A percentile compares a stretch with the other conserved stretches of the same genome.
Evolutionary conservation across 1,284 basidiomycete species (phyloP).

Genomic region (Naganishia albida): DNA sequence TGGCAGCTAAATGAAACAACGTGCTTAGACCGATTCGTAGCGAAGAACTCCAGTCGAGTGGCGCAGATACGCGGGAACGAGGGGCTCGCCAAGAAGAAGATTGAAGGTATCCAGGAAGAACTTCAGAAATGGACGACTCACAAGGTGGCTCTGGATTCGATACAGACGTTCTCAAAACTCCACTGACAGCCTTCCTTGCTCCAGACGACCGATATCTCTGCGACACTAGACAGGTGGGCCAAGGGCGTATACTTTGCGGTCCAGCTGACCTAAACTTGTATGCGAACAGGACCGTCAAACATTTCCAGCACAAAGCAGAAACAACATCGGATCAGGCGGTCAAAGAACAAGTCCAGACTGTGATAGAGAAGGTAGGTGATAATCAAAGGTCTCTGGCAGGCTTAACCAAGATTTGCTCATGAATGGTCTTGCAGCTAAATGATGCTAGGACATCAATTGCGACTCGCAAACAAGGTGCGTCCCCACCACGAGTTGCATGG

Average conservation of each 20-base stretch:
- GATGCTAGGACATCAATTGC: slow-evolving; percentile 6
- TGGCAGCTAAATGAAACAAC: not conserved
- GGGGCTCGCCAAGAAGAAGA: slow-evolving; percentile 12
- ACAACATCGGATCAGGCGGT: not conserved
- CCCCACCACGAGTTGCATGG: no score
- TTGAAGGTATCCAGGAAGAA: slow-evolving; percentile 20
- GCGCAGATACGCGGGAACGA: slow-evolving; percentile 25
- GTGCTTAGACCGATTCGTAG: slow-evolving; percentile 16
- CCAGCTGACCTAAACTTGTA: not conserved
- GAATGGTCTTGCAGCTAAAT: not conserved
- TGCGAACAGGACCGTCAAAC: slow-evolving; percentile 6
- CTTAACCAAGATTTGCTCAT: not conserved
- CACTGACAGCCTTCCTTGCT: not conserved
- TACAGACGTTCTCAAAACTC: not conserved
- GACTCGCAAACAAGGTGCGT: slow-evolving; percentile 10
- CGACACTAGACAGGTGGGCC: slow-evolving; percentile 5
- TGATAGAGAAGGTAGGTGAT: slow-evolving; percentile 11
- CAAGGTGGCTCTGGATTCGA: not conserved
- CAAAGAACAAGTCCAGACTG: slow-evolving; percentile 1
- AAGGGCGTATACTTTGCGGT: no score
- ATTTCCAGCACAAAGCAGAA: slow-evolving; percentile 21
- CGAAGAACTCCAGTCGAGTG: slow-evolving; percentile 16
- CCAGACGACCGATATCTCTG: slow-evolving; percentile 12
- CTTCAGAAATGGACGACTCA: slow-evolving; percentile 22
- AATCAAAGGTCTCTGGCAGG: not conserved